These are phyloP conservation scores for Fonsecaea pedrosoi DNA, from an alignment of 2,329 filamentous ascomycete genomes.

Conservation along the genomic window DNA sequence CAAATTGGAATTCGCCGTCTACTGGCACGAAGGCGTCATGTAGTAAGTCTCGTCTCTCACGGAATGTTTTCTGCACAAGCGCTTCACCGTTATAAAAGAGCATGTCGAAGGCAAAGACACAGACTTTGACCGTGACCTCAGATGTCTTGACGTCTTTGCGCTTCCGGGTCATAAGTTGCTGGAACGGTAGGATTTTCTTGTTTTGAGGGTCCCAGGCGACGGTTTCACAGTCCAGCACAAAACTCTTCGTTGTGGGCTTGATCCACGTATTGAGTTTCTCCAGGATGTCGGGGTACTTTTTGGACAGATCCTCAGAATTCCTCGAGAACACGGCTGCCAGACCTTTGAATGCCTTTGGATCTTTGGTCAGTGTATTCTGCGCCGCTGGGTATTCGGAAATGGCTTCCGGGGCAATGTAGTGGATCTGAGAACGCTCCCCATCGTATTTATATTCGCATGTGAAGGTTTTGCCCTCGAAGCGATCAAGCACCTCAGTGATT, in stretches of 20 bases:
- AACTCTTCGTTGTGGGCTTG: slow-evolving; percentile 86
- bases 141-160: slow-evolving; percentile 95
- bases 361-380: slow-evolving; percentile 68
- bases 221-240: slow-evolving; percentile 97
- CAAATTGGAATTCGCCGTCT: slow-evolving; percentile 91
- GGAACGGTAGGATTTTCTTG: slow-evolving; percentile 96
- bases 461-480: slow-evolving; percentile 93
- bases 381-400: slow-evolving; percentile 70
- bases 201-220: slow-evolving; percentile 94
- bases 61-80: slow-evolving; percentile 83
- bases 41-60: slow-evolving; percentile 80
- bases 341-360: slow-evolving; percentile 62
- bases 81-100: slow-evolving; percentile 91
- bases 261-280: slow-evolving; percentile 88
- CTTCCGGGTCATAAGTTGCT: slow-evolving; percentile 97
- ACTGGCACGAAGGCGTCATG: slow-evolving; percentile 73
- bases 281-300: slow-evolving; percentile 96
- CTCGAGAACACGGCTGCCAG: slow-evolving; percentile 94
- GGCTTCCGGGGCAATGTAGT: slow-evolving; percentile 87
- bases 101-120: slow-evolving; percentile 94
- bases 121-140: slow-evolving; percentile 95
- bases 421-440: slow-evolving; percentile 96
- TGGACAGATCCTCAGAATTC: slow-evolving; percentile 95
- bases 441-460: slow-evolving; percentile 99
- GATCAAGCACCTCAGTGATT: slow-evolving; percentile 94